Conservation (phyloP, 202 grass and related monocot genomes). For the Schoenoplectus triqueter region DNA sequence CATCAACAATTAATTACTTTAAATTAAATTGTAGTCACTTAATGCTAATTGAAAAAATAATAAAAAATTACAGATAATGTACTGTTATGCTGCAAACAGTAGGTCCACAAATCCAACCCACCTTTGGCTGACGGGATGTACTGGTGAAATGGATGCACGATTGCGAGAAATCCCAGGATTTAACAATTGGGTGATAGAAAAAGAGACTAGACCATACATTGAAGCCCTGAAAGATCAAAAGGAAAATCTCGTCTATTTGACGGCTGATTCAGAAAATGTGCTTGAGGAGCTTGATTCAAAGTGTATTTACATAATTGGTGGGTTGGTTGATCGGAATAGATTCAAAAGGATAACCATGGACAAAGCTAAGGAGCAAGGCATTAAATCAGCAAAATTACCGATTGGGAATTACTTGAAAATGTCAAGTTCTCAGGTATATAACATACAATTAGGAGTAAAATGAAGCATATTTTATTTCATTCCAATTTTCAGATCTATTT, state of each 20-base stretch:
- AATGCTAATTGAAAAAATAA: slow-evolving; percentile 27
- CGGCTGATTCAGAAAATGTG: slow-evolving; percentile 74
- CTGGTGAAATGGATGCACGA: slow-evolving; percentile 72
- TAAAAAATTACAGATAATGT: slow-evolving; percentile 80
- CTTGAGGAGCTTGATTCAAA: slow-evolving; percentile 78
- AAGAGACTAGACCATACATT: slow-evolving; percentile 73
- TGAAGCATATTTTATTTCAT: not conserved
- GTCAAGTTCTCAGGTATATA: slow-evolving; percentile 84
- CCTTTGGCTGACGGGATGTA: slow-evolving; percentile 93
- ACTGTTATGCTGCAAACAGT: slow-evolving; percentile 93
- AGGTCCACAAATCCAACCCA: slow-evolving; percentile 73
- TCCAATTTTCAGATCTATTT: not conserved
- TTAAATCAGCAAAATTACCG: slow-evolving; percentile 80
- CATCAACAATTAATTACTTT: not conserved
- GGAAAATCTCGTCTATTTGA: slow-evolving; percentile 80
- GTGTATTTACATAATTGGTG: slow-evolving; percentile 90
- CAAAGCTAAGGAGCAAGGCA: slow-evolving; percentile 82
- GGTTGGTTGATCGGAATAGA: slow-evolving; percentile 86
- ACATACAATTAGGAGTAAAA: not conserved
- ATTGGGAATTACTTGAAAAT: slow-evolving; percentile 88
- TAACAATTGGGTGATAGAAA: slow-evolving; percentile 84
- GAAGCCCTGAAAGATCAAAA: slow-evolving; percentile 76
- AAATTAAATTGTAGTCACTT: slow-evolving; percentile 30
- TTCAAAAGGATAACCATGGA: slow-evolving; percentile 86
- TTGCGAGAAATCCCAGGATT: slow-evolving; percentile 71